Evolutionary conservation across 805 yeast genomes (phyloP).

Genomic region (Ogataea thermomethanolica): DNA sequence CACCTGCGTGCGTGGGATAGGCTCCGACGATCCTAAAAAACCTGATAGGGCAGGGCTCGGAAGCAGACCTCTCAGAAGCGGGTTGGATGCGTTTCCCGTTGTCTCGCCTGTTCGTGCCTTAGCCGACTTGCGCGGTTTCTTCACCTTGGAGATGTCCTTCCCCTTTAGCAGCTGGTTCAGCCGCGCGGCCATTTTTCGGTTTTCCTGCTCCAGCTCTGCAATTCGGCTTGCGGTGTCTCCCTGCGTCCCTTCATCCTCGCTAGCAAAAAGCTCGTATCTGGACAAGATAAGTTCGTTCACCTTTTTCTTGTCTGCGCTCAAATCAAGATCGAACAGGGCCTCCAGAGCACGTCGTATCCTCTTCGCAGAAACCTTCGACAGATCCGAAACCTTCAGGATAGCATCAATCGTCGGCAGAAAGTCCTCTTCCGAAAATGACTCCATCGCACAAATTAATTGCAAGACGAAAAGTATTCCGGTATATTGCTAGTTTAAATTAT

Average conservation of each 20-base stretch:
- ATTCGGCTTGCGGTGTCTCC: slow-evolving; percentile 12
- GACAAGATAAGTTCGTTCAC: slow-evolving; percentile 59
- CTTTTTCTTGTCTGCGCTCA: slow-evolving; percentile 46
- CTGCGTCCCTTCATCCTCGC: slow-evolving; percentile 35
- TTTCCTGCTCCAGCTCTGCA: slow-evolving; percentile 39
- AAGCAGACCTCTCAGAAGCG: slow-evolving; percentile 41
- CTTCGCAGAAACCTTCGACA: slow-evolving; percentile 67
- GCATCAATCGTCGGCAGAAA: slow-evolving; percentile 70
- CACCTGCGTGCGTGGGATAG: slow-evolving; percentile 62
- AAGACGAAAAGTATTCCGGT: background rate
- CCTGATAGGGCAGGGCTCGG: slow-evolving; percentile 50
- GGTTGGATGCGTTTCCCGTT: slow-evolving; percentile 33
- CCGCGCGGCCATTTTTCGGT: slow-evolving; percentile 39
- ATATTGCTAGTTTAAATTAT: slow-evolving; percentile 4
- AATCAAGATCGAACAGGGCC: slow-evolving; percentile 57
- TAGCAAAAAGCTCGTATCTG: slow-evolving; percentile 42
- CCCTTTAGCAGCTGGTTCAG: slow-evolving; percentile 28
- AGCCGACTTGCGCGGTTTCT: slow-evolving; percentile 5
- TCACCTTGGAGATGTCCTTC: slow-evolving; percentile 17
- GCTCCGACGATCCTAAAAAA: slow-evolving; percentile 42
- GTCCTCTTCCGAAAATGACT: slow-evolving; percentile 18
- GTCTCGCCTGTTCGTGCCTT: slow-evolving; percentile 6
- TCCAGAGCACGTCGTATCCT: slow-evolving; percentile 70
- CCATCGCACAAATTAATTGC: too few species aligned
- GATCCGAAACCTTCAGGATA: slow-evolving; percentile 64